Evolutionary conservation across 169 alveolate genomes (phyloP).

Genomic region (Nephromyces sp.): DNA sequence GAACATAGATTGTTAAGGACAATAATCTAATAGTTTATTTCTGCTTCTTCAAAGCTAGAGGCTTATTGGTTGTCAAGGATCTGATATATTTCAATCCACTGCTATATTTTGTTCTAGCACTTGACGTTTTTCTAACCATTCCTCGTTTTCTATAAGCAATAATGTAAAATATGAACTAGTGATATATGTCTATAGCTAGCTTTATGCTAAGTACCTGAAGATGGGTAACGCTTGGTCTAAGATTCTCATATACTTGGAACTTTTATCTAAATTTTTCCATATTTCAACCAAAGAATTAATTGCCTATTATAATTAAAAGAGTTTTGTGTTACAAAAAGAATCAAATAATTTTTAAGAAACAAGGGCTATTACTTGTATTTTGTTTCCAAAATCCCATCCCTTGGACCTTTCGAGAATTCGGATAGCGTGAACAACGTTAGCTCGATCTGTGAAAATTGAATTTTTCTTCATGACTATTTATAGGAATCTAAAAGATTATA

Average conservation of each 20-base stretch:
- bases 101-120: not conserved
- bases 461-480: too few species aligned
- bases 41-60: not conserved
- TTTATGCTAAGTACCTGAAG: not conserved
- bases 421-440: constrained; percentile 36
- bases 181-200: not conserved
- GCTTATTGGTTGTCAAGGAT: not conserved
- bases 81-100: not conserved
- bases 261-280: constrained; percentile 32
- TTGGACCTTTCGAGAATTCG: constrained; percentile 40
- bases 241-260: constrained; percentile 9
- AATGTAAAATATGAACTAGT: not conserved
- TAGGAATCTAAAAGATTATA: too few species aligned
- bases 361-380: constrained; percentile 13
- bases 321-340: not conserved
- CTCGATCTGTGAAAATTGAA: constrained; percentile 36
- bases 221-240: constrained; percentile 20
- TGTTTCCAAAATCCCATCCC: constrained; percentile 39
- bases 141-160: not conserved
- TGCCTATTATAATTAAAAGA: constrained; percentile 2
- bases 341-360: not conserved
- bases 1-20: not conserved
- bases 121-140: not conserved
- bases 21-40: not conserved
- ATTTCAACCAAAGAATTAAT: constrained; percentile 31